Conservation (phyloP, 176 grass and related monocot species). For the Avena eriantha region DNA sequence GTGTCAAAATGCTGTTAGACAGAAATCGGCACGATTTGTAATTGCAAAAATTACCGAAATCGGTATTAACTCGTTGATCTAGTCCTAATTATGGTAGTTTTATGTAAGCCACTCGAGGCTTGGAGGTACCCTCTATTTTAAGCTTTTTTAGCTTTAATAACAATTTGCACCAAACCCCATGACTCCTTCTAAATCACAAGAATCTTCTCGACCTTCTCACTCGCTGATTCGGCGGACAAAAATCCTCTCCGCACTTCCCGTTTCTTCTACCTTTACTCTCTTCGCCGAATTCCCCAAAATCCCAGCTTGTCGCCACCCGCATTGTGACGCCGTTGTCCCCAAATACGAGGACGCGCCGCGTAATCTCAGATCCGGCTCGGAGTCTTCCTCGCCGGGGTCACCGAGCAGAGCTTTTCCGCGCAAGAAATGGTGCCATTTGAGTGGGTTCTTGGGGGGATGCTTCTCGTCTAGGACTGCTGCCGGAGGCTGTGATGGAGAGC, state of each 20-base stretch:
- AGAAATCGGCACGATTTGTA: no score
- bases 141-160: background rate
- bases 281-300: slow-evolving; percentile 45
- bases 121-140: background rate
- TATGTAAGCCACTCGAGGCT: no score
- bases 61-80: no score
- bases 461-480: slow-evolving; percentile 39
- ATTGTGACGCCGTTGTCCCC: slow-evolving; percentile 39
- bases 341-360: background rate
- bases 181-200: background rate
- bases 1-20: no score
- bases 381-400: background rate
- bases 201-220: background rate
- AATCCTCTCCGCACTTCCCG: slow-evolving; percentile 34
- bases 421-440: slow-evolving; percentile 31
- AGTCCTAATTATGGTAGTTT: no score
- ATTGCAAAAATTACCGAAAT: no score
- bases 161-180: background rate
- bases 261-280: slow-evolving; percentile 26
- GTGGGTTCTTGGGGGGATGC: slow-evolving; percentile 29
- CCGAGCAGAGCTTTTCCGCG: slow-evolving; percentile 27
- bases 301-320: slow-evolving; percentile 27
- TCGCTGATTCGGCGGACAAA: slow-evolving; percentile 37
- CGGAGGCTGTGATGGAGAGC: slow-evolving; percentile 45
- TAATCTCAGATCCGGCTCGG: slow-evolving; percentile 38